Evolutionary conservation across 805 yeast genomes (phyloP), one percentile per base, ranked within the genome.

Genomic region (Starmera quercuum): DNA sequence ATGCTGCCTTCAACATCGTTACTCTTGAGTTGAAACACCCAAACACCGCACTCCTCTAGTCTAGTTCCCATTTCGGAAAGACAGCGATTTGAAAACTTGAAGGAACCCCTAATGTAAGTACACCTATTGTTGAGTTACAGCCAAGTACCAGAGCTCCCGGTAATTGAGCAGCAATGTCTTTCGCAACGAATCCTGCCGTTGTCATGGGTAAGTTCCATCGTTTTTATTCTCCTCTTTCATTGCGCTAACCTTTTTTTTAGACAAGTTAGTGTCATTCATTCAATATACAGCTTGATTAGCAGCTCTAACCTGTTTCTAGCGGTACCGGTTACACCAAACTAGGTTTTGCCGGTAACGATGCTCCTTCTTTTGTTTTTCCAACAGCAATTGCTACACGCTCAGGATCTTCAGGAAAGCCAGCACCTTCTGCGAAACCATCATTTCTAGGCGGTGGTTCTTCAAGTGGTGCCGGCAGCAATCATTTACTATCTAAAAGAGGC

Each of bases 271-370:
- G 21, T 31, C 20, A 8, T 14, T 30, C 10, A 14, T 25, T 21
- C 17, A 27, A 13, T 23, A 26, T 20, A 14, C 12, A 10, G 15
- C 20, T 11, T 7, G 9, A 7, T 8, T 10, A 8, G 17, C 32
- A 44, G 51, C 47, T 44, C 41, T 47, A 26, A 6, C 15, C 16
- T 17, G 18, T 11, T 11, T 35, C 16, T 71, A 90, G 90, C 59
- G 98, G 98, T 72, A 92, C 98, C 49, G 98, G 98, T 45, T 70
- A 88, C 49, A 92, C 98, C 56, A 92, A 92, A 59, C 72, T 92
- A 46, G 98, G 98, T 19, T 92, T 88, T 64, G 98, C 98, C 47
- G 98, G 98, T 36, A 92, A 92, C 58, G 98, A 92, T 63, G 73
- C 97, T 17, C 98, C 98, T 26, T 88, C 97, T 5, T 92, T 83